phyloP scores from a whole-genome alignment of 768 basidiomycete species.

The Hysterangium stoloniferum region DNA sequence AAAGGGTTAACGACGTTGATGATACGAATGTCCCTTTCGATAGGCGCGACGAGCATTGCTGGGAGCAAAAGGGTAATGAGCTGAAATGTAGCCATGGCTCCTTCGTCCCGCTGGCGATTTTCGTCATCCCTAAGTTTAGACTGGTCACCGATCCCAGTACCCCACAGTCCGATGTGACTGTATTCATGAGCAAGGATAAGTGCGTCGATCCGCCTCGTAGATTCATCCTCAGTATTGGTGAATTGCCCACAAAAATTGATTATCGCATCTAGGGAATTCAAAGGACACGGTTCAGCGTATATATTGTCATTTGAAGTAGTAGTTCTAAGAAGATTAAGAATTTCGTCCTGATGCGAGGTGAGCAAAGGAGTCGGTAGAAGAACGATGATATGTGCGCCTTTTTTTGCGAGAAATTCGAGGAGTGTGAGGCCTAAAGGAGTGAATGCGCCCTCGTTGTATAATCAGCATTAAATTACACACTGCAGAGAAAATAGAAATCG shows the following conservation, averaged over 20 bases:
- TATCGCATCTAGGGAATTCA: conserved; percentile 57
- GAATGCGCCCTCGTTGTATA: conserved; percentile 59
- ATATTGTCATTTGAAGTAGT: conserved; percentile 70
- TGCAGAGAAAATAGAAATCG: background rate
- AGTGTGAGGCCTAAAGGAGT: conserved; percentile 65
- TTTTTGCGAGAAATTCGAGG: conserved; percentile 55
- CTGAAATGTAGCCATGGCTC: conserved; percentile 66
- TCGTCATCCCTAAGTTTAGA: conserved; percentile 20
- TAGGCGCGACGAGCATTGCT: conserved; percentile 68
- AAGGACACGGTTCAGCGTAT: conserved; percentile 72
- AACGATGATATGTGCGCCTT: conserved; percentile 76
- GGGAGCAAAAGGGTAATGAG: conserved; percentile 75
- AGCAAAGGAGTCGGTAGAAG: conserved; percentile 51
- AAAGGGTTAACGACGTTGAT: conserved; percentile 83
- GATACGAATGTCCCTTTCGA: conserved; percentile 88
- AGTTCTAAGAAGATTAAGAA: conserved; percentile 57
- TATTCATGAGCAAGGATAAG: conserved; percentile 77
- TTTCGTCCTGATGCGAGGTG: conserved; percentile 42
- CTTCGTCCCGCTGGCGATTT: conserved; percentile 35
- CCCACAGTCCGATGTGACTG: conserved; percentile 47
- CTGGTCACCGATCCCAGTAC: conserved; percentile 23
- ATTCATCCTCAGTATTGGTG: conserved; percentile 39
- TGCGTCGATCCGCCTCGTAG: conserved; percentile 64
- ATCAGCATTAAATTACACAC: no score
- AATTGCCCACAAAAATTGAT: conserved; percentile 64